Evolutionary conservation across 2,329 filamentous ascomycete species (phyloP).

Genomic region (Fusarium miscanthi): DNA sequence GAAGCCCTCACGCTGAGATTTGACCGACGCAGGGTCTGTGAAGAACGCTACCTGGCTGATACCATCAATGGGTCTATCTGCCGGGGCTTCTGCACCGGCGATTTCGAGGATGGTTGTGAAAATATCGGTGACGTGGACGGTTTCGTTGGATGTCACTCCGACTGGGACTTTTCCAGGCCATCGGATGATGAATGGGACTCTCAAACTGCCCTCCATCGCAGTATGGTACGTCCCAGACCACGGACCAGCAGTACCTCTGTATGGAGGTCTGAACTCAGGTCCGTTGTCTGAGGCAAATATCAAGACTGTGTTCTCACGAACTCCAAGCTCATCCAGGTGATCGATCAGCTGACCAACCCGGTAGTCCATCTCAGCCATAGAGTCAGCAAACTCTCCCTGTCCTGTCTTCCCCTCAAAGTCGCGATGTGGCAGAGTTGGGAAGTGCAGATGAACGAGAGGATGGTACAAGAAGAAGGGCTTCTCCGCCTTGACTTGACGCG

Average conservation of each 20-base stretch:
- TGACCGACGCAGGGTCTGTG: slow-evolving; percentile 25
- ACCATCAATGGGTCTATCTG: slow-evolving; percentile 48
- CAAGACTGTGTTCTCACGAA: slow-evolving; percentile 48
- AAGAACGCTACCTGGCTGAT: slow-evolving; percentile 47
- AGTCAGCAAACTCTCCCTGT: slow-evolving; percentile 49
- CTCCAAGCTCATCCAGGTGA: slow-evolving; percentile 45
- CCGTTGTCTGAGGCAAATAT: slow-evolving; percentile 53
- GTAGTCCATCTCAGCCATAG: slow-evolving; percentile 50
- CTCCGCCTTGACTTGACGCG: slow-evolving; percentile 36
- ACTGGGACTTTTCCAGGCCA: slow-evolving; percentile 48
- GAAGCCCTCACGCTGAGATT: slow-evolving; percentile 43
- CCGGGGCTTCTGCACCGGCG: slow-evolving; percentile 28
- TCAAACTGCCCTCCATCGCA: slow-evolving; percentile 51
- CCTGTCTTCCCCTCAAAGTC: slow-evolving; percentile 46
- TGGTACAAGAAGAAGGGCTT: slow-evolving; percentile 50
- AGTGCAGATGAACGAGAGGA: slow-evolving; percentile 49
- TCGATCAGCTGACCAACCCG: slow-evolving; percentile 49
- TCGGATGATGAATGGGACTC: slow-evolving; percentile 51
- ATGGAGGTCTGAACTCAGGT: slow-evolving; percentile 49
- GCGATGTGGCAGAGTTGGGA: slow-evolving; percentile 48
- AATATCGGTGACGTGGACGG: slow-evolving; percentile 50
- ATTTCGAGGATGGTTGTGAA: slow-evolving; percentile 49
- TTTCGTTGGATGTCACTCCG: slow-evolving; percentile 45
- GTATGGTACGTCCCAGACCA: slow-evolving; percentile 53
- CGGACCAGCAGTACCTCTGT: slow-evolving; percentile 48